phyloP scores from a whole-genome alignment of 2,329 filamentous ascomycete genomes.

The Trichoderma endophyticum region DNA sequence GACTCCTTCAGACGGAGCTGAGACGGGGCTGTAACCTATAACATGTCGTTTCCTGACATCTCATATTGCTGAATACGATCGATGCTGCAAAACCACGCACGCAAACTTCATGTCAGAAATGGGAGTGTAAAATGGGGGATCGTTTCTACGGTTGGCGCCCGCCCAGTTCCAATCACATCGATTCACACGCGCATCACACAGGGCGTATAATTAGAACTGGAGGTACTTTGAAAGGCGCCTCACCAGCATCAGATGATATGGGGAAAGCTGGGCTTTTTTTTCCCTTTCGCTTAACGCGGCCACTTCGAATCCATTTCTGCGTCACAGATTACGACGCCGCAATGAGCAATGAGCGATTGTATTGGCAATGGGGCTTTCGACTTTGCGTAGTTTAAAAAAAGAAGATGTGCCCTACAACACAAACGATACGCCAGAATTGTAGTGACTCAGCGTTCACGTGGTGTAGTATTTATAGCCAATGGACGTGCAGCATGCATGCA shows the following conservation, averaged over 20 bases:
- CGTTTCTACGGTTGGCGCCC: background rate
- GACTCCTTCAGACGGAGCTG: background rate
- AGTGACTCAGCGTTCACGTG: background rate
- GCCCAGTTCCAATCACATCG: background rate
- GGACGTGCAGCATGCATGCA: no score
- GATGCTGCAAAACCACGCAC: background rate
- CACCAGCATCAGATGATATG: background rate
- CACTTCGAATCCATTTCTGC: background rate
- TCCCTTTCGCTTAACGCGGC: background rate
- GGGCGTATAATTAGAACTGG: background rate
- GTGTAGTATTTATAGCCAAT: conserved; percentile 2
- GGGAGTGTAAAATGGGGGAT: background rate
- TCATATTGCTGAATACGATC: background rate
- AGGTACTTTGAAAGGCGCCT: background rate
- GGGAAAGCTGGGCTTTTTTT: background rate
- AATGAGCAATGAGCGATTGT: background rate
- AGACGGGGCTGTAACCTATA: background rate
- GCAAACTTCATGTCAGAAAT: background rate
- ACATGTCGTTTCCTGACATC: background rate
- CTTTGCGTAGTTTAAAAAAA: background rate
- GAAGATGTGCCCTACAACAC: background rate
- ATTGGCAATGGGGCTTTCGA: background rate
- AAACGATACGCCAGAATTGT: background rate
- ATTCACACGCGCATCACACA: conserved; percentile 13
- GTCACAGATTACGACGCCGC: background rate